Evolutionary conservation across 441 rosid species (phyloP).

Genomic region (Viola pubescens): DNA sequence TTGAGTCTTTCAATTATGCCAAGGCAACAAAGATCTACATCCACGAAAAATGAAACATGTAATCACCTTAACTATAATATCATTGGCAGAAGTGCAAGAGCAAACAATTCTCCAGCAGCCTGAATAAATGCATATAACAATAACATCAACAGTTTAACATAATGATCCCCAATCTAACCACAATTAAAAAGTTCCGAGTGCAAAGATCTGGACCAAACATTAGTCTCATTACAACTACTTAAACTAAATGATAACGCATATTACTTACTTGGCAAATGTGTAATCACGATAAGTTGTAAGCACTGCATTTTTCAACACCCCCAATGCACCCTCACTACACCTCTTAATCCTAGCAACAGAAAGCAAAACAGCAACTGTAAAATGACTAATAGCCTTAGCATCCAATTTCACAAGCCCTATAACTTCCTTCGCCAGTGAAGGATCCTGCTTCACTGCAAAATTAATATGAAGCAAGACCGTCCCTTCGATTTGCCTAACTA

Average conservation of each 20-base stretch:
- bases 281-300: constrained; percentile 51
- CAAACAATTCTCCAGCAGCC: too few relatives aligned
- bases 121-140: too few relatives aligned
- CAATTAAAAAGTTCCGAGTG: too few relatives aligned
- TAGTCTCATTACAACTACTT: background rate
- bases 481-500: constrained; percentile 66
- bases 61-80: background rate
- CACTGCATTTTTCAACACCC: constrained; percentile 45
- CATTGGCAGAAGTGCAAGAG: background rate
- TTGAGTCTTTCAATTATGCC: background rate
- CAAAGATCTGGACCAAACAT: background rate
- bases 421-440: constrained; percentile 68
- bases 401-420: constrained; percentile 52
- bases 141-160: too few relatives aligned
- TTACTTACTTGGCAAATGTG: constrained; percentile 49
- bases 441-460: constrained; percentile 88
- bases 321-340: constrained; percentile 51
- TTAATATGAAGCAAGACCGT: constrained; percentile 79
- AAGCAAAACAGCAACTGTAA: constrained; percentile 51
- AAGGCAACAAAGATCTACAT: background rate
- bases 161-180: too few relatives aligned
- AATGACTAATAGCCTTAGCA: constrained; percentile 51
- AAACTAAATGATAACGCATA: background rate
- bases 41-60: background rate
- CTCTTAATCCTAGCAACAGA: constrained; percentile 63